These are phyloP conservation scores for Suhomyces bokatorum DNA, from an alignment of 1,139 yeast genomes.

Conservation along the genomic window DNA sequence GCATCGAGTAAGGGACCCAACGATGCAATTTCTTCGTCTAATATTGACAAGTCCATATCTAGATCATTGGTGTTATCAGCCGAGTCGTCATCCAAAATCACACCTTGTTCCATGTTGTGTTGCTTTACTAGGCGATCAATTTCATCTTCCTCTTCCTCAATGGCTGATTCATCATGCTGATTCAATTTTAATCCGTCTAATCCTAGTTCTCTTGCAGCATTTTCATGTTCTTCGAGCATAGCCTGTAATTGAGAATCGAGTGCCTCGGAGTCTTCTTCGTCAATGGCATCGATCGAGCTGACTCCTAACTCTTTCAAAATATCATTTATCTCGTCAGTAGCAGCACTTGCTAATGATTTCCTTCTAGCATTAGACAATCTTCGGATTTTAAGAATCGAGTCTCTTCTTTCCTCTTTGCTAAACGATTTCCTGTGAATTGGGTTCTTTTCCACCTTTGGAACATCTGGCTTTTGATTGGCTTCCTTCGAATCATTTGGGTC, in stretches of 20 bases:
- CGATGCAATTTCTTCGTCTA: conserved; percentile 45
- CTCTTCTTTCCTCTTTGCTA: conserved; percentile 13
- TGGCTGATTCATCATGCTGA: conserved; percentile 30
- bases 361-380: conserved; percentile 41
- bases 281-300: conserved; percentile 37
- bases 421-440: conserved; percentile 4
- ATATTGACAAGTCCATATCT: conserved; percentile 31
- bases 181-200: conserved; percentile 25
- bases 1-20: conserved; percentile 43
- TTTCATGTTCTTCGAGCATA: conserved; percentile 30
- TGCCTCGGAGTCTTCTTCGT: conserved; percentile 35
- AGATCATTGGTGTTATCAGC: conserved; percentile 13
- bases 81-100: conserved; percentile 26
- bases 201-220: conserved; percentile 15
- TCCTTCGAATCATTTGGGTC: conserved; percentile 1
- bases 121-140: conserved; percentile 38
- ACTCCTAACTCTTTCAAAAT: conserved; percentile 42
- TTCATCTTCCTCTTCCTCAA: conserved; percentile 43
- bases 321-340: conserved; percentile 43
- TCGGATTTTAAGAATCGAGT: conserved; percentile 23
- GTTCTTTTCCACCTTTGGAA: conserved; percentile 7
- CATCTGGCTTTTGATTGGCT: not conserved
- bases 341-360: conserved; percentile 41
- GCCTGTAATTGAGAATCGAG: conserved; percentile 40
- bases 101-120: conserved; percentile 38